A percentile compares a stretch with the other conserved stretches of the same genome.
phyloP scores from a whole-genome alignment of 1,139 yeast species.

The Suhomyces wounanorum region DNA sequence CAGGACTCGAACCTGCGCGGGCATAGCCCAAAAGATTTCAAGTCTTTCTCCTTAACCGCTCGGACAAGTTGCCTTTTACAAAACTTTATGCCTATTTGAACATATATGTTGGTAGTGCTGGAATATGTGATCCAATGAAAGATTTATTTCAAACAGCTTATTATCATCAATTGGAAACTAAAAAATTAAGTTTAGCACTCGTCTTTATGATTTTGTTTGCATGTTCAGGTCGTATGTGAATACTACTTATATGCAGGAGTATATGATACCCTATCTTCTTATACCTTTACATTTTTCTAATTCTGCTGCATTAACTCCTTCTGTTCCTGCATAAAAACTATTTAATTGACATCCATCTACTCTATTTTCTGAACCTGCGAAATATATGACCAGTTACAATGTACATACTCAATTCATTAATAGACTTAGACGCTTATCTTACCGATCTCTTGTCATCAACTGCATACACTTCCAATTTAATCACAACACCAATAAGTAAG shows the following conservation, averaged over 20 bases:
- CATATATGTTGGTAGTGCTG: neutral
- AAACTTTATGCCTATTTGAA: neutral
- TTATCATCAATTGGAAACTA: too few species aligned
- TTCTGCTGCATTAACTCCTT: too few species aligned
- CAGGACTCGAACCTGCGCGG: constrained; percentile 65
- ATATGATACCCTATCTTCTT: too few species aligned
- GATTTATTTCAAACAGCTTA: too few species aligned
- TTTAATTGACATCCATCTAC: too few species aligned
- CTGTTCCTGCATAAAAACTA: too few species aligned
- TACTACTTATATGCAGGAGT: neutral
- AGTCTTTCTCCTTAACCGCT: constrained; percentile 61
- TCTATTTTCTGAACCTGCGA: neutral
- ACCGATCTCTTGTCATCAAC: constrained; percentile 17
- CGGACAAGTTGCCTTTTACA: constrained; percentile 51
- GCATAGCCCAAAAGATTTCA: constrained; percentile 60
- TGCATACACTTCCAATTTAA: constrained; percentile 32
- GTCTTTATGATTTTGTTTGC: too few species aligned
- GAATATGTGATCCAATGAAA: too few species aligned
- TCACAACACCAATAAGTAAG: constrained; percentile 33
- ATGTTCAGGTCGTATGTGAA: too few species aligned
- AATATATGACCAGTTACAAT: neutral
- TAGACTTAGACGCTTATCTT: constrained; percentile 6
- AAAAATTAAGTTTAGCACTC: too few species aligned
- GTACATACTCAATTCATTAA: constrained; percentile 6
- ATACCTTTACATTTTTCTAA: too few species aligned